Conservation (phyloP, 345 rosid genomes). For the Hibiscus trionum region DNA sequence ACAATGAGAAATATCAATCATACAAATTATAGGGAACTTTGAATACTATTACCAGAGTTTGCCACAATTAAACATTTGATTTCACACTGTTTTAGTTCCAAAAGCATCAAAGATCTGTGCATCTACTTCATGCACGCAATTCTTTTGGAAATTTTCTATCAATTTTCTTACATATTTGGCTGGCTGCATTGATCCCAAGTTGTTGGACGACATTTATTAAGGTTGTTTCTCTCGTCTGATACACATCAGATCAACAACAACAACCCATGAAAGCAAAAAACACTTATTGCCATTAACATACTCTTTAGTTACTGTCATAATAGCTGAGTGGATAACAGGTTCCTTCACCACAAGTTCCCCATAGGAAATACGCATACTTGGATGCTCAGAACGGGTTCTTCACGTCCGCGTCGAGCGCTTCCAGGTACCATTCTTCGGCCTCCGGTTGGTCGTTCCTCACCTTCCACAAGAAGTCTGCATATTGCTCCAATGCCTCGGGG, state of each 20-base stretch:
- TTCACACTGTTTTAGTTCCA: too few relatives aligned
- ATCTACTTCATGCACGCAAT: too few relatives aligned
- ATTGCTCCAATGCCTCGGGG: too few relatives aligned
- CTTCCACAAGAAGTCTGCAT: too few relatives aligned
- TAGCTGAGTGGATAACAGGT: constrained; percentile 47
- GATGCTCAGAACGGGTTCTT: constrained; percentile 41
- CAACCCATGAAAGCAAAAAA: background rate
- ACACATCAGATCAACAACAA: background rate
- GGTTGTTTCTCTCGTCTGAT: background rate
- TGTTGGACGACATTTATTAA: background rate
- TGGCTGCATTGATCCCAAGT: background rate
- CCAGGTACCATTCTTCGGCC: constrained; percentile 66
- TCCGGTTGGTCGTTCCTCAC: constrained; percentile 57
- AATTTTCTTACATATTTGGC: background rate
- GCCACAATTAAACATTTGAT: too few relatives aligned
- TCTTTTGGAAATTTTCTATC: too few relatives aligned
- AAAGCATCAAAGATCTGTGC: too few relatives aligned
- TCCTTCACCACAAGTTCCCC: constrained; percentile 66
- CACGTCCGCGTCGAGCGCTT: constrained; percentile 53
- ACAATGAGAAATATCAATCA: too few relatives aligned
- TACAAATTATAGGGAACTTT: too few relatives aligned
- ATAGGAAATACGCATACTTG: constrained; percentile 63
- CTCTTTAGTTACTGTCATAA: background rate
- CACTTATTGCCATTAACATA: background rate
- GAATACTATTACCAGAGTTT: too few relatives aligned